phyloP scores from a whole-genome alignment of 805 yeast genomes.

The Candida xiaguanensis region DNA sequence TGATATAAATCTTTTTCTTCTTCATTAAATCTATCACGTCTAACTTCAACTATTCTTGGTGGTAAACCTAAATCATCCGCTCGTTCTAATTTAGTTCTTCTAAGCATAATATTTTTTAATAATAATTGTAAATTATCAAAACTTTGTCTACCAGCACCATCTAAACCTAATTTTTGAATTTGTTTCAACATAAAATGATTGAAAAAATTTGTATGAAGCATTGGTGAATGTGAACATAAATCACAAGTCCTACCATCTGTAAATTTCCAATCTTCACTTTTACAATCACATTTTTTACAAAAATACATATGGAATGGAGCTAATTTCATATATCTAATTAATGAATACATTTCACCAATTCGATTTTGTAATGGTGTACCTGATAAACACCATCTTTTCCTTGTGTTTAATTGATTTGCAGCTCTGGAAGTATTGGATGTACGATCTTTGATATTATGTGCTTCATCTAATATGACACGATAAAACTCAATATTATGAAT shows the following conservation, averaged over 20 bases:
- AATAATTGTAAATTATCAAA: constrained; percentile 74
- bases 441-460: constrained; percentile 95
- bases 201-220: constrained; percentile 93
- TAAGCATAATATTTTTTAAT: constrained; percentile 77
- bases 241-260: constrained; percentile 82
- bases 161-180: constrained; percentile 80
- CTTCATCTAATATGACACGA: constrained; percentile 90
- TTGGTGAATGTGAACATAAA: constrained; percentile 83
- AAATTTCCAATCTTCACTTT: constrained; percentile 79
- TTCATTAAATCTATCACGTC: constrained; percentile 84
- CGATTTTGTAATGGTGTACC: constrained; percentile 97
- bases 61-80: constrained; percentile 98
- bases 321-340: constrained; percentile 78
- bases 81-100: constrained; percentile 93
- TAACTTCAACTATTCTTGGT: constrained; percentile 86
- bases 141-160: constrained; percentile 75
- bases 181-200: constrained; percentile 94
- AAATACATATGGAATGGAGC: constrained; percentile 86
- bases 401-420: constrained; percentile 67
- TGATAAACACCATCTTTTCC: constrained; percentile 84
- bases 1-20: constrained; percentile 93
- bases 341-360: constrained; percentile 93
- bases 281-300: constrained; percentile 91
- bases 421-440: constrained; percentile 92
- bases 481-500: constrained; percentile 74